phyloP scores from a whole-genome alignment of 495 filamentous ascomycete species.

The Acidomyces sp. region DNA sequence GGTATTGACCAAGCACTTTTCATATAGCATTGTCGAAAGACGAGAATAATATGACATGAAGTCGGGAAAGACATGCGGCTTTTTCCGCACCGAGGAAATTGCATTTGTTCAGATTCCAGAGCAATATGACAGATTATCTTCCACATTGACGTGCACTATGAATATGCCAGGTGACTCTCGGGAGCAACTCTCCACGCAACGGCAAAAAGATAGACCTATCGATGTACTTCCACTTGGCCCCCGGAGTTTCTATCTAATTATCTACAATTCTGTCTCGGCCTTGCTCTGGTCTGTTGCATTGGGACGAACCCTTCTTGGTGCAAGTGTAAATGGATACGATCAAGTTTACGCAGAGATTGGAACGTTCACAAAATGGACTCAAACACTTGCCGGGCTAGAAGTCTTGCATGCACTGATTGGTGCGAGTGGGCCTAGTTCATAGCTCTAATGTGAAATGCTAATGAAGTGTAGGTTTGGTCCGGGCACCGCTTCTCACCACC shows the following conservation, averaged over 20 bases:
- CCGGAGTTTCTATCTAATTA: slow-evolving; percentile 47
- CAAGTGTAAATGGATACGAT: slow-evolving; percentile 38
- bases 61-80: no score
- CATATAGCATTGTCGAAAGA: no score
- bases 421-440: slow-evolving; percentile 23
- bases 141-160: no score
- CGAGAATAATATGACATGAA: no score
- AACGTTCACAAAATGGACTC: slow-evolving; percentile 59
- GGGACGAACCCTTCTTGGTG: slow-evolving; percentile 39
- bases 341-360: slow-evolving; percentile 42
- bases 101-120: no score
- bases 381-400: slow-evolving; percentile 73
- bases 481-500: slow-evolving; percentile 73
- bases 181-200: background rate
- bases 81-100: no score
- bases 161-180: slow-evolving; percentile 17
- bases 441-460: background rate
- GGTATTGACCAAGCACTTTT: no score
- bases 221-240: background rate
- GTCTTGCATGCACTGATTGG: slow-evolving; percentile 63
- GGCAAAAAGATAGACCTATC: slow-evolving; percentile 3
- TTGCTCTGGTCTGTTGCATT: slow-evolving; percentile 64
- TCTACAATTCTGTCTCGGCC: slow-evolving; percentile 70
- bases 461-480: slow-evolving; percentile 50
- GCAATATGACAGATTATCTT: no score